Evolutionary conservation across 2,329 filamentous ascomycete species (phyloP).

Genomic region (Tolypocladium inflatum): DNA sequence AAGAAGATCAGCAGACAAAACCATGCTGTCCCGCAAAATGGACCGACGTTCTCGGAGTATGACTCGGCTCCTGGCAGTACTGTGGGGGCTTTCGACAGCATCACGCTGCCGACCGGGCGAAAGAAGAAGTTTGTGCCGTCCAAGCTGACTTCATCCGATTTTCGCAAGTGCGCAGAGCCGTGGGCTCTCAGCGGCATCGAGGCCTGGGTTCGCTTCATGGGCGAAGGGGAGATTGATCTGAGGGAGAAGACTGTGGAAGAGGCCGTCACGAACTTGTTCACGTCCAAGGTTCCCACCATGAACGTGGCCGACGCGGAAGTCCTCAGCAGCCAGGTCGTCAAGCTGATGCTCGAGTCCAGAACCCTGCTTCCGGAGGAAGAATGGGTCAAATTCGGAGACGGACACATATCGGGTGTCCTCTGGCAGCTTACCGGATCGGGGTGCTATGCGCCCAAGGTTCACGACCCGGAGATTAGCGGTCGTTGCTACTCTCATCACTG

Average conservation of each 20-base stretch:
- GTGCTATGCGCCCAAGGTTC: conserved; percentile 81
- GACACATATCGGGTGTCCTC: conserved; percentile 76
- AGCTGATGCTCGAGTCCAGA: conserved; percentile 68
- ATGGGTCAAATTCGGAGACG: conserved; percentile 88
- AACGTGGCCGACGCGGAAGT: conserved; percentile 94
- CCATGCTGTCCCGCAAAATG: conserved; percentile 38
- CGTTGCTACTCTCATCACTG: conserved; percentile 93
- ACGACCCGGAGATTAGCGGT: conserved; percentile 58
- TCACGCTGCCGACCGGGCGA: conserved; percentile 68
- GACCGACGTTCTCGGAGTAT: conserved; percentile 44
- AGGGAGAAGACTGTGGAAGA: conserved; percentile 79
- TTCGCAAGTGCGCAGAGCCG: conserved; percentile 76
- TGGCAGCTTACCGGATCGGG: conserved; percentile 88
- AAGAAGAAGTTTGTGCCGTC: conserved; percentile 78
- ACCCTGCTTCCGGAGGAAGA: conserved; percentile 85
- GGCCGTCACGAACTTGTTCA: conserved; percentile 81
- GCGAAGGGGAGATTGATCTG: conserved; percentile 82
- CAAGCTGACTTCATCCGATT: conserved; percentile 72
- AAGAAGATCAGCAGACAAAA: conserved; percentile 45
- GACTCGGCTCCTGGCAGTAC: conserved; percentile 43
- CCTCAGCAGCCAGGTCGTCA: conserved; percentile 66
- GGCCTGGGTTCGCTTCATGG: conserved; percentile 78
- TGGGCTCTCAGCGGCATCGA: conserved; percentile 91
- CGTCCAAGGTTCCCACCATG: conserved; percentile 93
- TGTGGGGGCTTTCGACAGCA: conserved; percentile 65